A percentile compares a stretch with the other conserved stretches of the same genome.
Evolutionary conservation across 2,329 filamentous ascomycete genomes (phyloP).

Genomic region (Pseudogymnoascus sp.): DNA sequence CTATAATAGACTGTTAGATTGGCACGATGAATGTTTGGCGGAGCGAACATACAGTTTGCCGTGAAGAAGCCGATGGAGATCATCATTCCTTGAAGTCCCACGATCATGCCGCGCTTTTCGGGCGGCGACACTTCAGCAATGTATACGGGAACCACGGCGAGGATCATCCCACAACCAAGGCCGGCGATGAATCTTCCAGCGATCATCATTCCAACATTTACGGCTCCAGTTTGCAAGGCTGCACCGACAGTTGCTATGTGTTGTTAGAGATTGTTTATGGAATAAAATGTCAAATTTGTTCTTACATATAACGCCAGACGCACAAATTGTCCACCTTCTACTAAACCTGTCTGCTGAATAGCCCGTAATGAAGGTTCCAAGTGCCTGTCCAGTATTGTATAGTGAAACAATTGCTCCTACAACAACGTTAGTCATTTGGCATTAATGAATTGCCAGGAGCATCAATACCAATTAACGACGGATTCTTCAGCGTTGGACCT

Average conservation of each 20-base stretch:
- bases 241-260: constrained; percentile 7
- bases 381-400: constrained; percentile 28
- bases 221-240: not conserved
- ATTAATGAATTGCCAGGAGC: not conserved
- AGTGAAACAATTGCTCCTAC: constrained; percentile 27
- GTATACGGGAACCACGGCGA: constrained; percentile 16
- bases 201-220: constrained; percentile 7
- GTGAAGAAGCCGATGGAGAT: constrained; percentile 31
- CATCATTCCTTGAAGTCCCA: constrained; percentile 28
- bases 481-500: constrained; percentile 20
- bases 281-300: constrained; percentile 5
- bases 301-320: constrained; percentile 23
- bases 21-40: not conserved
- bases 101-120: constrained; percentile 21
- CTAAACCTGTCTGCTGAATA: constrained; percentile 29
- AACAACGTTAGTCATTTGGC: not conserved
- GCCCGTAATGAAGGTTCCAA: constrained; percentile 26
- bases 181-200: not conserved
- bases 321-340: constrained; percentile 29
- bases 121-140: constrained; percentile 24
- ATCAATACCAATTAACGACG: constrained; percentile 17
- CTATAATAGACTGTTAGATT: not conserved
- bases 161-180: not conserved
- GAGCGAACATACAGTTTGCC: constrained; percentile 26
- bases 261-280: not conserved